Evolutionary conservation across 495 filamentous ascomycete species (phyloP), one percentile per base, ranked within the genome.

Genomic region (Podospora pseudoanserina): DNA sequence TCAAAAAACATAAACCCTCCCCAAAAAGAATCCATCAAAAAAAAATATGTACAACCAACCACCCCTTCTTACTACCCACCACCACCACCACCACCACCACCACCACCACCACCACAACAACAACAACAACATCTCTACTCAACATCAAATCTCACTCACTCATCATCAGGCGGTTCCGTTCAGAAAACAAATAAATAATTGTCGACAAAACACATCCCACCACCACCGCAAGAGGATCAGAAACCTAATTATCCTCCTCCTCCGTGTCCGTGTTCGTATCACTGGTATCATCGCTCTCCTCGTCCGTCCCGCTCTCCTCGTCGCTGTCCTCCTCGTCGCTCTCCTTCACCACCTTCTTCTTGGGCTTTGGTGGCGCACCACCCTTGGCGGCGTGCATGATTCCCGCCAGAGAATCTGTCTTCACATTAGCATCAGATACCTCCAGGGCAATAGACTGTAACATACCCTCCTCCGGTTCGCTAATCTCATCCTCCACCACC

Each of bases 391-490:
- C 90, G 57, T 89, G 88, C 95, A 98, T 97, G 80, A 96, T 92
- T 64, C 95, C 96, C 26, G 93, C 94, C 73, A 99, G 83, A 2
- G 95, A 93, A 81, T 97, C 95, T 98, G 66, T 53, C 54, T 19
- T 3, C 56, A 54, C 65, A 70, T 82, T 69, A 79, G 79, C 76
- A 71, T 78, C 72, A 58, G 63, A 23, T 23, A 23, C 20, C 20
- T 23, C 20, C 20, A 23, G 20, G 20, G 20, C 20, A 23, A 23
- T 23, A 23, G 20, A 23, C 20, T 23, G 20, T 23, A 80, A 74
- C 88, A 82, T 83, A 96, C 95, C 95, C 83, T 97, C 95, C 75
- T 98, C 95, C 9, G 96, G 94, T 78, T 99, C 95, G 77, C 92
- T 96, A 70, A 97, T 97, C 73, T 97, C 94, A 73, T 97, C 95